Conservation (phyloP, 2,329 filamentous ascomycete species). For the Trichophyton benhamiae region DNA sequence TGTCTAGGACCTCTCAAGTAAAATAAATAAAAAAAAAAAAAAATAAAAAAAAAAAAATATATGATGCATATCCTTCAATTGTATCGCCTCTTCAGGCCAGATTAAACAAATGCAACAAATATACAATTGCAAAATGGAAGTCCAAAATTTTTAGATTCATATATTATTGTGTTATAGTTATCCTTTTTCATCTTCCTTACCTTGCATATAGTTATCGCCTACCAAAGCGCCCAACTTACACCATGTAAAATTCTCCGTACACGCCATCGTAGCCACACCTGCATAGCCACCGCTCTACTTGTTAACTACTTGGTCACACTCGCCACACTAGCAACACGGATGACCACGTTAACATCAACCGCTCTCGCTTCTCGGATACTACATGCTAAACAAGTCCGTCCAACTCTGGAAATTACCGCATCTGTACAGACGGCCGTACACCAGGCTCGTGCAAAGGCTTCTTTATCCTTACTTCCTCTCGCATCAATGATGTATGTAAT, state of each 20-base stretch:
- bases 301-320: neutral
- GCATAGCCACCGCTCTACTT: neutral
- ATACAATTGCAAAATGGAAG: neutral
- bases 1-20: neutral
- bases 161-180: neutral
- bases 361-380: slow-evolving; percentile 34
- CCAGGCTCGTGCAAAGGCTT: slow-evolving; percentile 34
- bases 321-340: slow-evolving; percentile 24
- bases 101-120: neutral
- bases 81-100: neutral
- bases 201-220: neutral
- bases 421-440: slow-evolving; percentile 32
- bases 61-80: neutral
- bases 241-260: neutral
- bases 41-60: neutral
- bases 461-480: slow-evolving; percentile 24
- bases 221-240: neutral
- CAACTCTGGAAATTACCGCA: slow-evolving; percentile 30
- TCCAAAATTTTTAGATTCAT: neutral
- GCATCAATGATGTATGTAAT: slow-evolving; percentile 26
- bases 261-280: neutral
- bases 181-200: neutral
- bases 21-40: too few relatives aligned
- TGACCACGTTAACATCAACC: slow-evolving; percentile 27
- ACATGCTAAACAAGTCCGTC: slow-evolving; percentile 30